Percentiles rank a stretch among this genome's conserved stretches.
phyloP scores from a whole-genome alignment of 148 eudicot genomes.

The Chenopodium album region DNA sequence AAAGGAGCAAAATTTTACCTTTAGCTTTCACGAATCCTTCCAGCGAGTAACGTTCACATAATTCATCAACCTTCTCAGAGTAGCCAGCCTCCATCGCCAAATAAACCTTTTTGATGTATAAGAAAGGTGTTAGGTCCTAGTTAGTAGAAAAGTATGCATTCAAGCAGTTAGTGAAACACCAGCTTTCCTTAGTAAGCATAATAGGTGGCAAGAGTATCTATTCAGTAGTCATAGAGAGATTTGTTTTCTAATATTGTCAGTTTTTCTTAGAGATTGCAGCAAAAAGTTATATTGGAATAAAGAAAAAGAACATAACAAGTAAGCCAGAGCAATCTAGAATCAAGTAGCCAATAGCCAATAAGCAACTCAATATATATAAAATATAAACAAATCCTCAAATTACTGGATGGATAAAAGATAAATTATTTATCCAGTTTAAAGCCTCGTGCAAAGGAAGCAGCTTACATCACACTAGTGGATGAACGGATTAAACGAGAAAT shows the following conservation, averaged over 20 bases:
- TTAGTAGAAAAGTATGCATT: background rate
- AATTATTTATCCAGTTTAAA: background rate
- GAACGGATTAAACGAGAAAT: background rate
- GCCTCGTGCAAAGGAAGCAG: background rate
- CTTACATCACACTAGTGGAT: background rate
- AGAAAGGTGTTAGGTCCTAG: slow-evolving; percentile 19
- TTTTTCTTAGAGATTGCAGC: background rate
- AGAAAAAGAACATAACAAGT: background rate
- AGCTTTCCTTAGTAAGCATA: background rate
- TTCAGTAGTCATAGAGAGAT: background rate
- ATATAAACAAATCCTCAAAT: background rate
- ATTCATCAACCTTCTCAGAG: slow-evolving; percentile 84
- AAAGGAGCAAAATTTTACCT: slow-evolving; percentile 38
- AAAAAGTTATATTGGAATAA: background rate
- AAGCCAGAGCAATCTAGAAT: background rate
- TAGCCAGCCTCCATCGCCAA: slow-evolving; percentile 99
- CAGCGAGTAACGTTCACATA: slow-evolving; percentile 77
- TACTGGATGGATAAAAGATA: background rate
- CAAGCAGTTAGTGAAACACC: background rate
- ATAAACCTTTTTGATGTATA: slow-evolving; percentile 53
- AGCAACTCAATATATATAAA: background rate
- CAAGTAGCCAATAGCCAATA: background rate
- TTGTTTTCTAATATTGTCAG: background rate
- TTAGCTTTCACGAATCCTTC: slow-evolving; percentile 65
- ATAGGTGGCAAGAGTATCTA: background rate